phyloP scores from a whole-genome alignment of 2,329 filamentous ascomycete genomes.

The Bipolaris oryzae region DNA sequence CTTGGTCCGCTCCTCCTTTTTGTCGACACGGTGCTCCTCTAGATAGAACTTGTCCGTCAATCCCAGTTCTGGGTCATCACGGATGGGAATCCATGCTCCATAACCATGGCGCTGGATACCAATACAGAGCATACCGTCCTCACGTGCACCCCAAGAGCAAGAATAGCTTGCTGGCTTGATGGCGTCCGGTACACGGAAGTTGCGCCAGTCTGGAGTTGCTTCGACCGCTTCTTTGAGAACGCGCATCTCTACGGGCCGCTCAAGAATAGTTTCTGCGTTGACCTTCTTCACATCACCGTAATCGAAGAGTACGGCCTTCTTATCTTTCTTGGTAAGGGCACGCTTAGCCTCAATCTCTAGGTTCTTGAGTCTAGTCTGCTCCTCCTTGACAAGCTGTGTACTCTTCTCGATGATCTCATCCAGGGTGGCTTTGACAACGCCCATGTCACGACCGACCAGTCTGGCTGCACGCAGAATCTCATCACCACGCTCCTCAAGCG shows the following conservation, averaged over 20 bases:
- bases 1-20: constrained; percentile 89
- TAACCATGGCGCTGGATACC: constrained; percentile 94
- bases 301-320: constrained; percentile 95
- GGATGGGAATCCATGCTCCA: constrained; percentile 92
- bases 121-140: constrained; percentile 96
- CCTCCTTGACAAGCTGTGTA: constrained; percentile 73
- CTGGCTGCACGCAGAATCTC: constrained; percentile 89
- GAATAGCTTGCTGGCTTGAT: constrained; percentile 91
- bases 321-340: constrained; percentile 91
- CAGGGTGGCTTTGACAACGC: constrained; percentile 77
- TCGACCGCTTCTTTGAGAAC: constrained; percentile 78
- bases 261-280: constrained; percentile 93
- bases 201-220: constrained; percentile 68
- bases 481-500: constrained; percentile 83
- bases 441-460: constrained; percentile 78
- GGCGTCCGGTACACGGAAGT: constrained; percentile 87
- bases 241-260: constrained; percentile 86
- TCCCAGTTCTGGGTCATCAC: constrained; percentile 85
- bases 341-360: constrained; percentile 76
- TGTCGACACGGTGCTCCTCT: constrained; percentile 97
- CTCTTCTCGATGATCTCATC: constrained; percentile 78
- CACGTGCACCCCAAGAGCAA: constrained; percentile 87
- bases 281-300: constrained; percentile 92
- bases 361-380: constrained; percentile 66
- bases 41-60: constrained; percentile 92